Base-by-base conservation (phyloP, 2,329 filamentous ascomycete species). In the Ceratocystis ficicola region DNA sequence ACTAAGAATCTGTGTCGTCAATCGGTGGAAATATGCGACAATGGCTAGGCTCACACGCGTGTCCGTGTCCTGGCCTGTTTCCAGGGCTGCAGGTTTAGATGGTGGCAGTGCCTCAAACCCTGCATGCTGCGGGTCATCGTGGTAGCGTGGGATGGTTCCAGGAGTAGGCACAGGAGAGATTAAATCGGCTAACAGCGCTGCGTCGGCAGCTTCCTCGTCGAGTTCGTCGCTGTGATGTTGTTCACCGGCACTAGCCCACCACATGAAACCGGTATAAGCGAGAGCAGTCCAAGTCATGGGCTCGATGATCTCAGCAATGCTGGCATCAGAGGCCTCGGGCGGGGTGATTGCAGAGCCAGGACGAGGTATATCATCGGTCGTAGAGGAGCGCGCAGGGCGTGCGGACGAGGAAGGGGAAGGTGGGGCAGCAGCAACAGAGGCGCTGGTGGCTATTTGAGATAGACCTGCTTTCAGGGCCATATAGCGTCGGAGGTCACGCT, bases 241-340 rank as follows among this genome's bases (percentile, higher is more conserved):
- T 75, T 94, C 89, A 67, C 89, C 89, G 0, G 89, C 88, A 17
- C 86, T 90, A 1, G 89, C 89, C 89, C 90, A 94, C 89, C 89
- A 94, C 82, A 93, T 90, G 77, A 93, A 92, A 28, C 87, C 86
- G 65, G 83, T 84, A 75, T 93, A 94, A 4, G 89, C 89, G 30
- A 93, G 81, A 0, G 87, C 85, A 0, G 87, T 80, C 89, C 86
- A 88, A 52, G 81, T 86, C 50, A 81, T 73, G 1, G 85, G 85
- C 71, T 88, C 85, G 32, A 86, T 77, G 55, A 86, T 77, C 65
- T 76, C 74, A 66, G 86, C 83, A 28, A 81, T 76, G 6, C 77
- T 77, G 44, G 83, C 78, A 61, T 80, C 79, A 8, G 75, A 73
- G 30, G 70, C 65, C 4, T 69, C 68, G 3, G 65, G 28, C 5